Evolutionary conservation across 768 basidiomycete species (phyloP), one percentile per base, ranked within the genome.

Genomic region (Fomitopsis pulvina): DNA sequence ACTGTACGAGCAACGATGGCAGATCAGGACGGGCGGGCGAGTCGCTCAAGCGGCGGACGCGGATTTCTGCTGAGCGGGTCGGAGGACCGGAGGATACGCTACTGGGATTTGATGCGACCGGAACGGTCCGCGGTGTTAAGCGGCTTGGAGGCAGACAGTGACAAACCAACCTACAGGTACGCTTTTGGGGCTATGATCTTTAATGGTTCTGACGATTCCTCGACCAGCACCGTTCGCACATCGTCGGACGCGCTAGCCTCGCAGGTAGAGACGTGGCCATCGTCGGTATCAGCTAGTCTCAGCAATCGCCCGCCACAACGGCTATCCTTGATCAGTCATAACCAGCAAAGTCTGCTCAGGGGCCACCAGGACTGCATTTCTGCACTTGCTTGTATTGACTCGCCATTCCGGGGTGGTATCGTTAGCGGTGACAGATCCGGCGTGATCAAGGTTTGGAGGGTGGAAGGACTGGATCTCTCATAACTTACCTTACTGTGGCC

Each of bases 361-460:
- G 77, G 86, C 5, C 96, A 98, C 62, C 91, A 92, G 57, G 94
- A 98, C 61, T 81, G 92, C 2, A 80, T 98, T 18, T 92, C 88
- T 4, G 82, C 87, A 1, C 66, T 99, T 29, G 82, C 81, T 0
- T 88, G 86, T 55, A 82, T 99, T 47, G 92, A 96, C 55, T 85
- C 93, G 0, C 92, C 95, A 1, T 97, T 97, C 68, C 78, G 89
- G 48, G 92, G 92, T 22, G 89, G 92, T 1, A 78, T 96, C 41
- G 79, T 97, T n/a, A 92, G 87, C 54, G 95, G 88, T 1, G 95
- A 98, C 64, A 76, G 91, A 41, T 76, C 85, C 20, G 96, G 96
- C 2, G 83, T 84, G 18, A 77, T 98, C 56, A 97, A 96, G 65
- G 87, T 96, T 0, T 98, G 87, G 87, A 75, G 83, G 51, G 78